Evolutionary conservation across 345 rosid species (phyloP).

Genomic region (Citrus glauca): DNA sequence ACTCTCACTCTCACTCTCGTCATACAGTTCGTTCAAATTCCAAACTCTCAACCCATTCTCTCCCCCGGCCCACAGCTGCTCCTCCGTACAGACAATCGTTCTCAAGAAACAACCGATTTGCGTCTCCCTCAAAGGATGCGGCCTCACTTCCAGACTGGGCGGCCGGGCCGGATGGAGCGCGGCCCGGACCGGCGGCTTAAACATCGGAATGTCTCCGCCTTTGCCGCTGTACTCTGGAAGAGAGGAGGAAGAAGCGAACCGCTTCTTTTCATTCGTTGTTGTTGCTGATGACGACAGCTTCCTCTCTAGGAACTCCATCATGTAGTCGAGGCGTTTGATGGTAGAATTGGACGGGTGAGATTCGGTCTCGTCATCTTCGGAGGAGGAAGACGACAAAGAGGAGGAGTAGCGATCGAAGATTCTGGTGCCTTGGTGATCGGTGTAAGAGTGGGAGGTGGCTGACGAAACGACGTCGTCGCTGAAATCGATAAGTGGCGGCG

Average conservation of each 20-base stretch:
- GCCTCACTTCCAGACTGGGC: slow-evolving; percentile 73
- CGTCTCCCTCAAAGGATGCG: slow-evolving; percentile 82
- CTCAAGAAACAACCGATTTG: slow-evolving; percentile 69
- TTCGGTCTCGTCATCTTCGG: slow-evolving; percentile 43
- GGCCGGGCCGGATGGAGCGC: slow-evolving; percentile 82
- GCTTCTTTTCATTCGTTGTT: slow-evolving; percentile 4
- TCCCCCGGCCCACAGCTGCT: slow-evolving; percentile 77
- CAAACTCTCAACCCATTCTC: slow-evolving; percentile 74
- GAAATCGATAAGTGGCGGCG: slow-evolving; percentile 9
- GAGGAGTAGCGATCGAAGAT: slow-evolving; percentile 63
- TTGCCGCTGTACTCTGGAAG: slow-evolving; percentile 60
- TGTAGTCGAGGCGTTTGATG: slow-evolving; percentile 74
- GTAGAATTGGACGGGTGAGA: slow-evolving; percentile 41
- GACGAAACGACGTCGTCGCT: slow-evolving; percentile 14
- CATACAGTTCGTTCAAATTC: slow-evolving; percentile 59
- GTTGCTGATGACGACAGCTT: slow-evolving; percentile 41
- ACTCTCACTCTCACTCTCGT: slow-evolving; percentile 33
- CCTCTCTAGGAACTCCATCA: slow-evolving; percentile 88
- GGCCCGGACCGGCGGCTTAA: slow-evolving; percentile 61
- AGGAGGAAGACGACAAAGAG: slow-evolving; percentile 37
- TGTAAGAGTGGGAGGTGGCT: slow-evolving; percentile 20
- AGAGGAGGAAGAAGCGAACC: slow-evolving; percentile 6
- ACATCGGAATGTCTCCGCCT: slow-evolving; percentile 55
- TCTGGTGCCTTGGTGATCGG: slow-evolving; percentile 23
- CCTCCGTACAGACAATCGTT: slow-evolving; percentile 60